Evolutionary conservation across 2,329 filamentous ascomycete genomes (phyloP).

Genomic region (Coniochaeta sp.): DNA sequence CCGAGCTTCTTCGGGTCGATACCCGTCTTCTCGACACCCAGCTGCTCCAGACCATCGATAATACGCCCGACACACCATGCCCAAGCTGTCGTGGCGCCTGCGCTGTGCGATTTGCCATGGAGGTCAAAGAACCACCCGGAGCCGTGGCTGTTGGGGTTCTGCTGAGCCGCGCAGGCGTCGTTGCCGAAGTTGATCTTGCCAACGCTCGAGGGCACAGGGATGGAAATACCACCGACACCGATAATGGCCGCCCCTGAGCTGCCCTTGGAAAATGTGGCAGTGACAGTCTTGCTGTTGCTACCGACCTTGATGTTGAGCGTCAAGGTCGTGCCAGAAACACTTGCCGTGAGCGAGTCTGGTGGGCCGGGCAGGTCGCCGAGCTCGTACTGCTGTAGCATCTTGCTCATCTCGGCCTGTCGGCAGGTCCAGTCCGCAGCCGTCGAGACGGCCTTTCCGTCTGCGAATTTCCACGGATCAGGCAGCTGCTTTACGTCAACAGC

Average conservation of each 20-base stretch:
- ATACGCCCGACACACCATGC: constrained; percentile 51
- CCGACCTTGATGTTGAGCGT: constrained; percentile 19
- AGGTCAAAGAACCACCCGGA: constrained; percentile 50
- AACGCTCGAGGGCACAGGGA: constrained; percentile 44
- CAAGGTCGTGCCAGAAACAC: constrained; percentile 14
- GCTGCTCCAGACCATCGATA: constrained; percentile 47
- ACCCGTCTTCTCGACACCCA: constrained; percentile 25
- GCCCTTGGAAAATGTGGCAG: constrained; percentile 29
- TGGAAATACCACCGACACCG: constrained; percentile 39
- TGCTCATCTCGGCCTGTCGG: constrained; percentile 34
- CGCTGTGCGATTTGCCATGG: constrained; percentile 43
- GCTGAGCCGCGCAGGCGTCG: constrained; percentile 44
- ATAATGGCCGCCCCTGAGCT: constrained; percentile 43
- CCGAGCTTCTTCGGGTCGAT: constrained; percentile 40
- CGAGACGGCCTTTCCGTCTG: constrained; percentile 30
- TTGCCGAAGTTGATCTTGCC: constrained; percentile 50
- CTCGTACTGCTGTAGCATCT: constrained; percentile 37
- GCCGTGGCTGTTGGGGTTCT: constrained; percentile 34
- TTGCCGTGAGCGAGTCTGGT: constrained; percentile 34
- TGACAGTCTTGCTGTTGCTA: constrained; percentile 30
- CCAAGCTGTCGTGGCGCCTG: constrained; percentile 50
- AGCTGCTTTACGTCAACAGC: constrained; percentile 11
- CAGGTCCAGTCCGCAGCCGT: constrained; percentile 34
- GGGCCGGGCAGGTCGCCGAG: constrained; percentile 35
- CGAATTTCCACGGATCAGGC: constrained; percentile 36